Base-by-base conservation (phyloP, 2,329 filamentous ascomycete genomes). In the Fusarium heterosporum region DNA sequence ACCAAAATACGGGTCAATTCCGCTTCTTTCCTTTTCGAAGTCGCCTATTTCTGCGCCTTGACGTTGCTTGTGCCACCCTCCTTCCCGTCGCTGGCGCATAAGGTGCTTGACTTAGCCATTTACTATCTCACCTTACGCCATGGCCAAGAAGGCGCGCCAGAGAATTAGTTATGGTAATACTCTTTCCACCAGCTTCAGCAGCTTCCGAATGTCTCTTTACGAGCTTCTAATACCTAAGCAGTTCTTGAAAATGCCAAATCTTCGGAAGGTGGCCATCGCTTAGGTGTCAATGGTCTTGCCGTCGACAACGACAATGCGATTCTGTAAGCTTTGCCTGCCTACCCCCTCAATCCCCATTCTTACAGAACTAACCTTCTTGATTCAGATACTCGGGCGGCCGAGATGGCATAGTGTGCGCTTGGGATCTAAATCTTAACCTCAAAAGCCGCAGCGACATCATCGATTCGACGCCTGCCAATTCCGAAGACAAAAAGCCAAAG, bases 341-440 rank as follows among this genome's bases (percentile, higher is more conserved):
- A 29, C 56, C 42, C 40, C 12, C 63, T 49, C 61, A 7, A n/a
- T 48, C 55, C 42, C 40, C 42, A 48, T 46, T 57, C 36, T 26
- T 55, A 25, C 38, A 55, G 45, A 10, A 64, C 70, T 69, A 40
- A 70, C 52, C 42, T 64, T 61, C 47, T 48, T 43, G 25, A 8
- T 40, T 10, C 64, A 97, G 94, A 73, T 99, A 98, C 81, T 97
- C 96, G 43, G 96, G 93, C 69, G 96, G 96, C 61, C 90, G 96
- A 76, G 96, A 99, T 79, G 96, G 96, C 72, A 91, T 96, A 49
- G 90, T 99, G 70, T 99, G 96, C 81, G 93, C 95, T 63, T 99
- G 96, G 96, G 90, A 98, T 78, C 83, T 97, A 52, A 87, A 93
- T 73, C 87, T 92, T 74, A 86, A 93, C 76, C 83, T 92, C 66